Conservation (phyloP, 2,329 filamentous ascomycete species). For the Hymenoscyphus occultus region DNA sequence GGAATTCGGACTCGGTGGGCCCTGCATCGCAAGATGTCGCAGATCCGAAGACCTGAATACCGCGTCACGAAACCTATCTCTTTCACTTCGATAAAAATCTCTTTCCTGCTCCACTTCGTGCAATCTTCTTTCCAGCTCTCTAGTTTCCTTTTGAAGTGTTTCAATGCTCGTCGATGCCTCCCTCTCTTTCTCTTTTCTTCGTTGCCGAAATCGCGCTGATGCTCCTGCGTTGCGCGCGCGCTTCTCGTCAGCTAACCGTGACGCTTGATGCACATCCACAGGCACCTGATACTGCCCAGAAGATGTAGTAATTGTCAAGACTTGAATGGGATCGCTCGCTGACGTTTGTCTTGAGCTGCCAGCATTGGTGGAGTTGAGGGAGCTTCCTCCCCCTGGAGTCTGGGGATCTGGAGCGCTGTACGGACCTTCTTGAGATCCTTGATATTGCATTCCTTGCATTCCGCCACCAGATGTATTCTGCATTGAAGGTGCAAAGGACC, state of each 20-base stretch:
- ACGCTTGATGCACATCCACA: constrained; percentile 78
- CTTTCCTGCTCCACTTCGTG: constrained; percentile 58
- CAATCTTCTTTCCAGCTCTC: constrained; percentile 56
- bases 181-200: constrained; percentile 78
- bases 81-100: constrained; percentile 71
- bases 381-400: constrained; percentile 26
- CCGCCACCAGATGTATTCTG: constrained; percentile 29
- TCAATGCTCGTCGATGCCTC: constrained; percentile 68
- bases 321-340: constrained; percentile 35
- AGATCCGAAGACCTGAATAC: constrained; percentile 58
- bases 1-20: constrained; percentile 49
- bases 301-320: constrained; percentile 43
- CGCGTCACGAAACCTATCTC: constrained; percentile 68
- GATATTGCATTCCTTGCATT: constrained; percentile 31
- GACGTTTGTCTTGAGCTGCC: constrained; percentile 34
- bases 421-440: constrained; percentile 36
- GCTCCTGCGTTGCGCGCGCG: constrained; percentile 81
- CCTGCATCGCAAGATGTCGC: constrained; percentile 49
- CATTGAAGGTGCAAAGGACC: constrained; percentile 30
- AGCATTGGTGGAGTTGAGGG: constrained; percentile 32
- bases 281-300: constrained; percentile 59
- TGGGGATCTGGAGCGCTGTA: constrained; percentile 34
- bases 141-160: constrained; percentile 66
- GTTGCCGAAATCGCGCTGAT: constrained; percentile 75
- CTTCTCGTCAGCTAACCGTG: constrained; percentile 80